A percentile compares a stretch with the other conserved stretches of the same genome.
Conservation (phyloP, 371 early-diverging fungal species). For the Actinomortierella wolfii region DNA sequence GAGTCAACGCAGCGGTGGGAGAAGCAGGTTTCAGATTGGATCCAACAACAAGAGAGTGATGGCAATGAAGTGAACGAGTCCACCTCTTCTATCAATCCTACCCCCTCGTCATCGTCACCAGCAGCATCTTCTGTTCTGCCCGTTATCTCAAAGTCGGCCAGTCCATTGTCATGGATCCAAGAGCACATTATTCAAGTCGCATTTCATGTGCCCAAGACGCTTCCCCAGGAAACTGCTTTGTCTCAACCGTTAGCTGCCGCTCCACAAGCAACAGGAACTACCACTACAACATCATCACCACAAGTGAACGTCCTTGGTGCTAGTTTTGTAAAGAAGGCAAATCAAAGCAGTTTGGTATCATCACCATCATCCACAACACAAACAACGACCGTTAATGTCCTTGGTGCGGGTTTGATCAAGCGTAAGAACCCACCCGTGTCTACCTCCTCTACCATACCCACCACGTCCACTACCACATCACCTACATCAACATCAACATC, state of each 20-base stretch:
- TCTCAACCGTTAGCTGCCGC: no score
- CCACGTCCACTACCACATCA: not conserved
- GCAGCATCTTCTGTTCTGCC: no score
- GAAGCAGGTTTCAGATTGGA: slow-evolving; percentile 13
- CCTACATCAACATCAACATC: not conserved
- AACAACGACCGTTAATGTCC: slow-evolving; percentile 10
- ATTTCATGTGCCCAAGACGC: no score
- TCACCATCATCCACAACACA: not conserved
- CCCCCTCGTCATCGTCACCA: no score
- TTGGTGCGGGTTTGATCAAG: slow-evolving; percentile 18
- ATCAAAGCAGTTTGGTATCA: not conserved
- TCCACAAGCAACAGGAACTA: not conserved
- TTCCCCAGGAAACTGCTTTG: no score
- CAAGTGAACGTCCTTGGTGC: slow-evolving; percentile 8
- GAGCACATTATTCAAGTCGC: no score
- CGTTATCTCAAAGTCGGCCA: no score
- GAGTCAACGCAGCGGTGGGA: slow-evolving; percentile 23
- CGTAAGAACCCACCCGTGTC: slow-evolving; percentile 9
- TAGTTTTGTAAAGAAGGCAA: slow-evolving; percentile 10
- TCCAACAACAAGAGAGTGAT: not conserved
- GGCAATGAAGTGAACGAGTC: not conserved
- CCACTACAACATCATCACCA: not conserved
- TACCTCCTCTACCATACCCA: not conserved
- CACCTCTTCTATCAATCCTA: no score
- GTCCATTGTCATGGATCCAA: no score